Evolutionary conservation across 2,329 filamentous ascomycete genomes (phyloP).

Genomic region (Aureobasidium sp.): DNA sequence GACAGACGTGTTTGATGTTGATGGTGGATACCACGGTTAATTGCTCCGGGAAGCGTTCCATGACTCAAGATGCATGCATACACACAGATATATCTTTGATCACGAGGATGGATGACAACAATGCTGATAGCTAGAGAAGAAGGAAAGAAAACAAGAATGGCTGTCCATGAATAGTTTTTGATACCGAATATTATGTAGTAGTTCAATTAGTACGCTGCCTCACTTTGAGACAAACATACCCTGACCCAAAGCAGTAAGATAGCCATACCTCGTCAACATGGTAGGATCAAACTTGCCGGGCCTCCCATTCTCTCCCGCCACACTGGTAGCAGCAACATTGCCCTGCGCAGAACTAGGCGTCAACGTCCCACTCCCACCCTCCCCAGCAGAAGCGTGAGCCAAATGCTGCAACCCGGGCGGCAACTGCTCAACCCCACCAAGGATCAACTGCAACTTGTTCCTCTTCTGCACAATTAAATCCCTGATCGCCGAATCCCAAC

Average conservation of each 20-base stretch:
- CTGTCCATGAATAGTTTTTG: background rate
- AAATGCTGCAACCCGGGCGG: slow-evolving; percentile 46
- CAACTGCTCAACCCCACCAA: slow-evolving; percentile 29
- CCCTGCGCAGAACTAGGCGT: slow-evolving; percentile 13
- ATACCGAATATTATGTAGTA: slow-evolving; percentile 8
- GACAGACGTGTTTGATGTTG: slow-evolving; percentile 23
- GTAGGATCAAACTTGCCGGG: slow-evolving; percentile 27
- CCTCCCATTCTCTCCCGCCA: slow-evolving; percentile 13
- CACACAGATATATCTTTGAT: background rate
- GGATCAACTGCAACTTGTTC: slow-evolving; percentile 33
- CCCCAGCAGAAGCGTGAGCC: slow-evolving; percentile 39
- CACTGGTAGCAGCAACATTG: slow-evolving; percentile 15
- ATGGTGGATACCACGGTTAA: background rate
- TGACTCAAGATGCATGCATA: background rate
- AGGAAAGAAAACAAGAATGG: background rate
- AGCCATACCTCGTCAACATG: slow-evolving; percentile 31
- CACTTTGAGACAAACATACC: slow-evolving; percentile 23
- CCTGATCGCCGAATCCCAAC: slow-evolving; percentile 50
- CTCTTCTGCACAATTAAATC: slow-evolving; percentile 39
- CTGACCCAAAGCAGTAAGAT: slow-evolving; percentile 29
- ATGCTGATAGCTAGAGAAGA: background rate
- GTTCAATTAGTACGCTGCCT: background rate
- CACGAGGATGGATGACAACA: background rate
- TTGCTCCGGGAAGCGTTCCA: background rate
- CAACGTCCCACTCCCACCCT: slow-evolving; percentile 5